Conservation (phyloP, 805 yeast genomes). For the Wickerhamiella hasegawae region DNA sequence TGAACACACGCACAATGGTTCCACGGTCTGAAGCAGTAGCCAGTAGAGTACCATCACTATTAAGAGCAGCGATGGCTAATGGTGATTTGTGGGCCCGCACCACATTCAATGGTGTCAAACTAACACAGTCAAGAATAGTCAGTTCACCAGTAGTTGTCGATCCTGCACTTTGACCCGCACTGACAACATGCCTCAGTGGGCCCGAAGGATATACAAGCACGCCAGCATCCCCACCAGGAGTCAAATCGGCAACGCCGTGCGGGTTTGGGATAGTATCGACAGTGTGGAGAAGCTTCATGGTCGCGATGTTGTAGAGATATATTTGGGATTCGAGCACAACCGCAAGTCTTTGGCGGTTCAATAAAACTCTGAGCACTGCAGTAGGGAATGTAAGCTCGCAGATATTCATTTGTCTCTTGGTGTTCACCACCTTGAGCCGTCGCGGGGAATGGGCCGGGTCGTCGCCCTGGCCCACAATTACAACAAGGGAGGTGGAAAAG, state of each 20-base stretch:
- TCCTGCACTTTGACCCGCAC: conserved; percentile 7
- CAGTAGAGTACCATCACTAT: conserved; percentile 58
- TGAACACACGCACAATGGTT: conserved; percentile 71
- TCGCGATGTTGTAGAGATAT: conserved; percentile 75
- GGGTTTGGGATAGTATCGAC: conserved; percentile 41
- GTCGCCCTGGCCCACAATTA: conserved; percentile 65
- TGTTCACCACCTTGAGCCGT: conserved; percentile 65
- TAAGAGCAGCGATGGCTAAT: conserved; percentile 49
- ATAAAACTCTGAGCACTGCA: conserved; percentile 48
- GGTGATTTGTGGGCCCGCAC: conserved; percentile 78
- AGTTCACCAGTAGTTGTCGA: conserved; percentile 38
- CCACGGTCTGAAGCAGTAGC: conserved; percentile 89
- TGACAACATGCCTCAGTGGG: conserved; percentile 14
- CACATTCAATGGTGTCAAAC: conserved; percentile 60
- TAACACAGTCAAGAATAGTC: conserved; percentile 60
- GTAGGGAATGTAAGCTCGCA: conserved; percentile 85
- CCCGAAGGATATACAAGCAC: conserved; percentile 39
- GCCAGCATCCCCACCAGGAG: conserved; percentile 3
- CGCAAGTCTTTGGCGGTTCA: conserved; percentile 69
- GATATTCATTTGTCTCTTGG: conserved; percentile 49
- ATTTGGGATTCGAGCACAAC: conserved; percentile 70
- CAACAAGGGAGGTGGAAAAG: conserved; percentile 73
- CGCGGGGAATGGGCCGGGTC: conserved; percentile 53
- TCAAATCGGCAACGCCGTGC: conserved; percentile 22
- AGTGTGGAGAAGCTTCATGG: conserved; percentile 67